Conservation (phyloP, 768 basidiomycete species). For the Trametes gibbosa region DNA sequence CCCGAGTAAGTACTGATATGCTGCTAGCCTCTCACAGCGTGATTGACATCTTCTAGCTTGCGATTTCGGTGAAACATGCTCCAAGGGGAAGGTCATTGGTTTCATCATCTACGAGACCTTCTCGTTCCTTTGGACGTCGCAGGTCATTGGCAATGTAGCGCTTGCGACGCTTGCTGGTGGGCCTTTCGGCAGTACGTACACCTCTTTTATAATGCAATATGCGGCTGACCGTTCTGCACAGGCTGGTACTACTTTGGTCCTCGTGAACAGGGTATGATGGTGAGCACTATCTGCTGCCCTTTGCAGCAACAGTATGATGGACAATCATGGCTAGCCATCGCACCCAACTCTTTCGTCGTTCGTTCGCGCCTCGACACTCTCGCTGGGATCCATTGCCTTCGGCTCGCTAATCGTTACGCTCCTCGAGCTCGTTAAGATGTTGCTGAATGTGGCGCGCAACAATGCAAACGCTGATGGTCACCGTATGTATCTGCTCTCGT, state of each 20-base stretch:
- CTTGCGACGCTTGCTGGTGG: slow-evolving; percentile 81
- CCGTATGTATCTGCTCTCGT: slow-evolving; percentile 42
- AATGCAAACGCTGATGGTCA: slow-evolving; percentile 62
- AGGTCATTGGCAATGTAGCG: slow-evolving; percentile 76
- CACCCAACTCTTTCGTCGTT: slow-evolving; percentile 71
- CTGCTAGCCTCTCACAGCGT: neutral
- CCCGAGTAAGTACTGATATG: slow-evolving; percentile 45
- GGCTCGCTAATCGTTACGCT: slow-evolving; percentile 82
- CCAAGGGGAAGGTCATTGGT: slow-evolving; percentile 73
- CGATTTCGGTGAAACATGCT: slow-evolving; percentile 51
- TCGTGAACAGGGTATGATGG: slow-evolving; percentile 60
- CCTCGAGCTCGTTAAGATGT: slow-evolving; percentile 62
- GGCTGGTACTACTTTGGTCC: slow-evolving; percentile 84
- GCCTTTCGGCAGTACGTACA: slow-evolving; percentile 51
- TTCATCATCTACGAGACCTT: slow-evolving; percentile 77
- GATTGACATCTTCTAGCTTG: slow-evolving; percentile 41
- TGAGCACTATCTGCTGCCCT: slow-evolving; percentile 19
- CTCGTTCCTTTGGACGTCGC: slow-evolving; percentile 84
- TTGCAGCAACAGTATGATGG: neutral
- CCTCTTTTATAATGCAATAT: neutral
- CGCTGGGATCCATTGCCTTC: slow-evolving; percentile 83
- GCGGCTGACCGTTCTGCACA: slow-evolving; percentile 22
- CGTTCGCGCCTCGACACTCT: slow-evolving; percentile 70
- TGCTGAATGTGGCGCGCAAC: slow-evolving; percentile 57
- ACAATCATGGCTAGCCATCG: slow-evolving; percentile 45